A percentile compares a stretch with the other conserved stretches of the same genome.
These are phyloP conservation scores for Magnaporthales sp. DNA, from an alignment of 2,329 filamentous ascomycete genomes.

Conservation along the genomic window DNA sequence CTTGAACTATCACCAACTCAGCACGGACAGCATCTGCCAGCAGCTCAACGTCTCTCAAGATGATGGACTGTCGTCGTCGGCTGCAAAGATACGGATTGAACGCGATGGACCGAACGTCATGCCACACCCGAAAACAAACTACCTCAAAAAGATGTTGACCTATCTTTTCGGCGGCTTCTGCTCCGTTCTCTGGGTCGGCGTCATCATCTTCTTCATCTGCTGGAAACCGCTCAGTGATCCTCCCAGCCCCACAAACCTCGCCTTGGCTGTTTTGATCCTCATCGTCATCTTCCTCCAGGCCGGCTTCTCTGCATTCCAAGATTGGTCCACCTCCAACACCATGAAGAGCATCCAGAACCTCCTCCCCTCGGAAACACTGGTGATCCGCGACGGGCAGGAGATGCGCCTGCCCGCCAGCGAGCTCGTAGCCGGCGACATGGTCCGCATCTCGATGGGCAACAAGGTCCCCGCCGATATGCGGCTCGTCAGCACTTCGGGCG, in stretches of 20 bases:
- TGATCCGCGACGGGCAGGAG: slow-evolving; percentile 43
- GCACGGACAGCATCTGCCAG: slow-evolving; percentile 24
- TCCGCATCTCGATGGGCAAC: slow-evolving; percentile 54
- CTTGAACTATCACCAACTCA: slow-evolving; percentile 28
- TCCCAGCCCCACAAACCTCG: slow-evolving; percentile 32
- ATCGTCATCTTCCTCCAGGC: slow-evolving; percentile 38
- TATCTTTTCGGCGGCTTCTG: slow-evolving; percentile 40
- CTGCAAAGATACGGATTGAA: slow-evolving; percentile 23
- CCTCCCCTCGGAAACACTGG: slow-evolving; percentile 50
- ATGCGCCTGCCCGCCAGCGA: slow-evolving; percentile 44
- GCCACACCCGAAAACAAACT: slow-evolving; percentile 31
- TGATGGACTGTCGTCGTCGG: slow-evolving; percentile 24
- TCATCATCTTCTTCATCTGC: slow-evolving; percentile 38
- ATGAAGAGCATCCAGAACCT: slow-evolving; percentile 55
- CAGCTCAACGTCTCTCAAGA: slow-evolving; percentile 27
- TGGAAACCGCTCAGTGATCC: slow-evolving; percentile 37
- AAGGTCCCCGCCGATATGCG: slow-evolving; percentile 55
- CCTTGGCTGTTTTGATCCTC: slow-evolving; percentile 34
- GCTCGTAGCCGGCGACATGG: slow-evolving; percentile 59
- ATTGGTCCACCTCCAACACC: slow-evolving; percentile 49
- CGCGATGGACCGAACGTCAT: slow-evolving; percentile 33
- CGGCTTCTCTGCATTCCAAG: slow-evolving; percentile 36
- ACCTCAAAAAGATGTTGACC: slow-evolving; percentile 12
- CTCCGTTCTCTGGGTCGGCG: slow-evolving; percentile 36
- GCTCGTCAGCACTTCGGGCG: slow-evolving; percentile 54